phyloP scores from a whole-genome alignment of 164 flowering plant genomes.

The Warburgia ugandensis region DNA sequence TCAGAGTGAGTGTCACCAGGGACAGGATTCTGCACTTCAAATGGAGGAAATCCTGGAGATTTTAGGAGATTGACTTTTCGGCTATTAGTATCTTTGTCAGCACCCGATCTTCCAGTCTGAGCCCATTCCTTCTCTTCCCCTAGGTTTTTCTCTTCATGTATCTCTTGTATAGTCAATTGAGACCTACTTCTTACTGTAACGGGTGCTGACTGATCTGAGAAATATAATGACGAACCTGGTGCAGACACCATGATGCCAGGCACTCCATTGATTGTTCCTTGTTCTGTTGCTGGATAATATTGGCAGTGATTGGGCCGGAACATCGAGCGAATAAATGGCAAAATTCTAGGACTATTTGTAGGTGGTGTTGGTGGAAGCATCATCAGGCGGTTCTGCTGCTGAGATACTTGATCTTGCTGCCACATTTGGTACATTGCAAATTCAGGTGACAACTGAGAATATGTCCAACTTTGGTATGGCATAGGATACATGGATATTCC shows the following conservation, averaged over 20 bases:
- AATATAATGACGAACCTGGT: slow-evolving; percentile 24
- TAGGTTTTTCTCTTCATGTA: slow-evolving; percentile 34
- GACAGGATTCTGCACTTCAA: slow-evolving; percentile 11
- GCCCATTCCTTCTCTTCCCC: slow-evolving; percentile 11
- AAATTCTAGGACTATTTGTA: slow-evolving; percentile 23
- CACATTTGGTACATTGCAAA: slow-evolving; percentile 35
- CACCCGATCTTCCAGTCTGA: slow-evolving; percentile 7
- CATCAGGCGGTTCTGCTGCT: slow-evolving; percentile 29
- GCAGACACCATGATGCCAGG: slow-evolving; percentile 24
- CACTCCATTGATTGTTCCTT: slow-evolving; percentile 18
- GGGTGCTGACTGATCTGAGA: slow-evolving; percentile 20
- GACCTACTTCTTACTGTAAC: slow-evolving; percentile 20
- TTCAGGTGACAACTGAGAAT: slow-evolving; percentile 30
- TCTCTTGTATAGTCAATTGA: slow-evolving; percentile 43
- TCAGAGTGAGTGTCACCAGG: slow-evolving; percentile 11
- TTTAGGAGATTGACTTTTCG: slow-evolving; percentile 11
- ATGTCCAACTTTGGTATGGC: slow-evolving; percentile 28
- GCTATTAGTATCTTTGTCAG: slow-evolving; percentile 5
- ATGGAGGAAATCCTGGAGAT: slow-evolving; percentile 9
- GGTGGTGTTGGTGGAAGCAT: slow-evolving; percentile 23
- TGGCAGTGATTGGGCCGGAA: slow-evolving; percentile 23
- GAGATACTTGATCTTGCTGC: slow-evolving; percentile 39
- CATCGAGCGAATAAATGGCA: slow-evolving; percentile 36
- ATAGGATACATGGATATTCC: slow-evolving; percentile 20
- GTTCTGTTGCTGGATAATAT: slow-evolving; percentile 27